Evolutionary conservation across 2,329 filamentous ascomycete species (phyloP).

Genomic region (Pseudomassariella vexata): DNA sequence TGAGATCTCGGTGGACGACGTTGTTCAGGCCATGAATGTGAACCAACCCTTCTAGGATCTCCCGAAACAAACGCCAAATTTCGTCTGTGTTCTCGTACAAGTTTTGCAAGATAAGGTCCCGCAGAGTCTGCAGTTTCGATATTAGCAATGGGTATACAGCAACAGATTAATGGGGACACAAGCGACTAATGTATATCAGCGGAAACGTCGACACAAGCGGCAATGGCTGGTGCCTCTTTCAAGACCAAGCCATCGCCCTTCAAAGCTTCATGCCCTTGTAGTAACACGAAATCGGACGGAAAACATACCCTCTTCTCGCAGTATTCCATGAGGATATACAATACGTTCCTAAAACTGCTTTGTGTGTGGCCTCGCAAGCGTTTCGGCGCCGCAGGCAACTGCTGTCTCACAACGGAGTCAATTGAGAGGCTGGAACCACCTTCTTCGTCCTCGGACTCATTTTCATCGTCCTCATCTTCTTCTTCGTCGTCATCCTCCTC

Average conservation of each 20-base stretch:
- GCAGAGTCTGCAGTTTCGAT: slow-evolving; percentile 56
- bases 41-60: slow-evolving; percentile 81
- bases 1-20: slow-evolving; percentile 93
- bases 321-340: slow-evolving; percentile 99
- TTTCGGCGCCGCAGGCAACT: slow-evolving; percentile 12
- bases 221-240: too few relatives aligned
- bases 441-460: too few relatives aligned
- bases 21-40: slow-evolving; percentile 79
- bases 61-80: slow-evolving; percentile 84
- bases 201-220: too few relatives aligned
- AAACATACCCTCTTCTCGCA: slow-evolving; percentile 72
- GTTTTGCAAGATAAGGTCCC: slow-evolving; percentile 76
- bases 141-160: slow-evolving; percentile 11
- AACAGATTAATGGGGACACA: too few relatives aligned
- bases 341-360: slow-evolving; percentile 61
- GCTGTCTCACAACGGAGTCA: slow-evolving; percentile 14
- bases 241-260: too few relatives aligned
- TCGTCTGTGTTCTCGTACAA: slow-evolving; percentile 70
- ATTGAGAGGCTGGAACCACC: too few relatives aligned
- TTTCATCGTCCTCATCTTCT: slow-evolving; percentile 37
- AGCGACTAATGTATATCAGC: too few relatives aligned
- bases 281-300: background rate
- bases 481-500: slow-evolving; percentile 37
- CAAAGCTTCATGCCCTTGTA: too few relatives aligned
- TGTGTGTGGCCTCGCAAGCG: slow-evolving; percentile 33